Evolutionary conservation across 768 basidiomycete genomes (phyloP).

Genomic region (Rubroboletus satanas): DNA sequence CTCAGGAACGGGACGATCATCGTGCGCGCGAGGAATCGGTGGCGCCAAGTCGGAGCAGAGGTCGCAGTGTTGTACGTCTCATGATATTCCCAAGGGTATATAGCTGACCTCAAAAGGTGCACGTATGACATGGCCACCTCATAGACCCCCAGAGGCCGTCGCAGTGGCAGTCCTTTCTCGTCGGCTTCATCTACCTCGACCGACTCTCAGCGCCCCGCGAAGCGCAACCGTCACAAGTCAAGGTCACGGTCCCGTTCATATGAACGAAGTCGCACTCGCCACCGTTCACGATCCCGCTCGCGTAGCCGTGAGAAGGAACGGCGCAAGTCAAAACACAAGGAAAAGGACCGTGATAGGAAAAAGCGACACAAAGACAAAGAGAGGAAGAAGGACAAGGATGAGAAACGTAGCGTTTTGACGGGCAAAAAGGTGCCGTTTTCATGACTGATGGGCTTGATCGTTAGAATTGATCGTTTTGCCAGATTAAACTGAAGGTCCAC

Average conservation of each 20-base stretch:
- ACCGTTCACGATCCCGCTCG: slow-evolving; percentile 28
- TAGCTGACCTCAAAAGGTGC: slow-evolving; percentile 27
- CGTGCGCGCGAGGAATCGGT: slow-evolving; percentile 1
- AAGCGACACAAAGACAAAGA: slow-evolving; percentile 36
- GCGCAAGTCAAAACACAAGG: slow-evolving; percentile 23
- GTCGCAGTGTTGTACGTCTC: slow-evolving; percentile 31
- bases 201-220: slow-evolving; percentile 10
- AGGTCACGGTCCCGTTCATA: slow-evolving; percentile 21
- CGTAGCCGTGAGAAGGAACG: slow-evolving; percentile 25
- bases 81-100: background rate
- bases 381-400: slow-evolving; percentile 40
- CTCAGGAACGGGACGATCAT: slow-evolving; percentile 11
- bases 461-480: background rate
- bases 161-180: slow-evolving; percentile 17
- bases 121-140: slow-evolving; percentile 8
- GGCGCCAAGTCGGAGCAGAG: slow-evolving; percentile 10
- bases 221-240: slow-evolving; percentile 18
- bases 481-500: slow-evolving; percentile 65
- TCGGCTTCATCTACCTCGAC: slow-evolving; percentile 16
- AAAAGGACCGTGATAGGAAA: slow-evolving; percentile 34
- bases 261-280: slow-evolving; percentile 12
- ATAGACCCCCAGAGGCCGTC: slow-evolving; percentile 23
- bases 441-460: background rate
- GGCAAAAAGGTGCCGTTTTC: slow-evolving; percentile 51
- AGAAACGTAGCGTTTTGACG: slow-evolving; percentile 53